Evolutionary conservation across 1,284 basidiomycete genomes (phyloP).

Genomic region (Papiliotrema flavescens): DNA sequence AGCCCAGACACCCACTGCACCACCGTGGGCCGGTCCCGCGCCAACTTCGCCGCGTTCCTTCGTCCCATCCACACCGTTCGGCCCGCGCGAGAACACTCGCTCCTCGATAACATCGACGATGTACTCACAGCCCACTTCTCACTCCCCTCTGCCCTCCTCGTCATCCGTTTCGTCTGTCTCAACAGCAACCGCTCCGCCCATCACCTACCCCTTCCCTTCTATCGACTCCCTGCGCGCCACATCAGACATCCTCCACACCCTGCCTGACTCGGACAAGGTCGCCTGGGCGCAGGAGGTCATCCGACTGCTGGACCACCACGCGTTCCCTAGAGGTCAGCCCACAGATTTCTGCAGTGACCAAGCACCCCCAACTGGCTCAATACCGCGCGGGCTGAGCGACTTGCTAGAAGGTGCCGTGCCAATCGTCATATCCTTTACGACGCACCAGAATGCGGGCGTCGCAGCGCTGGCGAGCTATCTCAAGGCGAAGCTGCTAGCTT

Average conservation of each 20-base stretch:
- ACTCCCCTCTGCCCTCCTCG: conserved; percentile 10
- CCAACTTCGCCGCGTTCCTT: too few relatives aligned
- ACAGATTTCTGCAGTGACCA: conserved; percentile 15
- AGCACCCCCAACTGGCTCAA: conserved; percentile 4
- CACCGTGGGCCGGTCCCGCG: too few relatives aligned
- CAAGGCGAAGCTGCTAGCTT: conserved; percentile 33
- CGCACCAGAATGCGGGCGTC: conserved; percentile 9
- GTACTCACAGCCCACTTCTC: neutral
- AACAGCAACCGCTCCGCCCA: conserved; percentile 17
- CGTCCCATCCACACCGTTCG: too few relatives aligned
- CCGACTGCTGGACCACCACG: conserved; percentile 27
- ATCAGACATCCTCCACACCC: conserved; percentile 15
- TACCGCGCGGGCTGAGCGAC: conserved; percentile 4
- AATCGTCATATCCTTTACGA: conserved; percentile 30
- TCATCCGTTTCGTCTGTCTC: conserved; percentile 17
- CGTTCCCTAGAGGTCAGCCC: conserved; percentile 14
- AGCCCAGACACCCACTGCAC: too few relatives aligned
- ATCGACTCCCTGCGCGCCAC: conserved; percentile 10
- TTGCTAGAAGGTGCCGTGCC: conserved; percentile 28
- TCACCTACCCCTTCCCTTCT: conserved; percentile 22
- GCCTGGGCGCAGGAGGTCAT: conserved; percentile 36
- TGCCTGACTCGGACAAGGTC: conserved; percentile 23
- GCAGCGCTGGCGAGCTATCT: conserved; percentile 34
- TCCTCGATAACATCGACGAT: too few relatives aligned
- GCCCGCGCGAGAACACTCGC: too few relatives aligned